Base-by-base conservation (phyloP, 257 asterid genomes). In the Echium plantagineum region DNA sequence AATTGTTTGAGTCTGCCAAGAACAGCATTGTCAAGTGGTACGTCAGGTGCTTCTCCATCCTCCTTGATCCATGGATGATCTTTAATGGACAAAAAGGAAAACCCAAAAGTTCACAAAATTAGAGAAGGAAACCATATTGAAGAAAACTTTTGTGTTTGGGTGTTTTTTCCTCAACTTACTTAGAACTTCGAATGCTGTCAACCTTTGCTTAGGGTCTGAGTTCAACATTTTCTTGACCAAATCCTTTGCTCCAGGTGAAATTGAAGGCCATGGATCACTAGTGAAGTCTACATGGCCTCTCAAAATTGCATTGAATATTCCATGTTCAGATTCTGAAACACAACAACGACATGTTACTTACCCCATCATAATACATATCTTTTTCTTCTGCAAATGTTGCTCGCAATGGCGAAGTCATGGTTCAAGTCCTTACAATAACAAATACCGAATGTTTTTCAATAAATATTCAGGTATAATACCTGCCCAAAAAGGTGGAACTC, bases 401-500 rank as follows among this genome's bases (percentile, higher is more conserved):
- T 24, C 26, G 26, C 26, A 24, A 24, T 24, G 26, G 3, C 26
- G 3, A 24, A 24, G 26, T 24, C 26, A 24, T 24, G 26, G 1
- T 24, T 24, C 26, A 3, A 24, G 26, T 24, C 26, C 26, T 24
- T 24, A 24, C 26, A 24, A 24, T 24, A 24, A 1, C 26, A 24
- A 24, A 24, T 24, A 3, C 26, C 3, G 3, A 24, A 24, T 24
- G n/a, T 24, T 24, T 24, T 3, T 24, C 0, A 28, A 3, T 2
- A 13, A 42, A 42, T 17, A 42, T 42, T 42, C 5, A 52, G n/a
- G 21, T n/a, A 52, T 15, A 42, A 3, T 56, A 78, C 93, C 94
- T 67, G 95, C 97, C 95, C 97, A 89, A 67, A 86, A 89, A 52
- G 97, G 97, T 68, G 97, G 95, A 71, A 89, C 97, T 13, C 97